Evolutionary conservation across 1,284 basidiomycete species (phyloP).

Genomic region (Wallemia hederae): DNA sequence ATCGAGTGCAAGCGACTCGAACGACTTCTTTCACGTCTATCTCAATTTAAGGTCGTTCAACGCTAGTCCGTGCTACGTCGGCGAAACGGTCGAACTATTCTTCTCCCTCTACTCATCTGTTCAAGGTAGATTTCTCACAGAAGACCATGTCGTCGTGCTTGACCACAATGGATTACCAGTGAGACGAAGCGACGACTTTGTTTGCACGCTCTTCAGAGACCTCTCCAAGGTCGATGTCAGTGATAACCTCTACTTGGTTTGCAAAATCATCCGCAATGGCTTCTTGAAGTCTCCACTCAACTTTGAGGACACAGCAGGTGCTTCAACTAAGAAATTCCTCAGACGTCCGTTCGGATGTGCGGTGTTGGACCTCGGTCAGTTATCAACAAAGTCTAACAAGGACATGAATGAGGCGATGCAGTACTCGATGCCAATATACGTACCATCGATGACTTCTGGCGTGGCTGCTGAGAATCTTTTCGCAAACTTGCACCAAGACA

Average conservation of each 20-base stretch:
- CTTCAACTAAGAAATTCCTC: conserved; percentile 16
- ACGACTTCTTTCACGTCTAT: conserved; percentile 60
- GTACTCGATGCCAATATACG: conserved; percentile 63
- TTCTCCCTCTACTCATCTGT: conserved; percentile 75
- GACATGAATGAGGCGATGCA: conserved; percentile 24
- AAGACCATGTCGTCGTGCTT: conserved; percentile 68
- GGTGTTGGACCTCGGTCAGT: conserved; percentile 51
- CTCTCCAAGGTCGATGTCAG: conserved; percentile 57
- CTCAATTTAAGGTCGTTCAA: conserved; percentile 74
- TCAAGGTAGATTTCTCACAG: conserved; percentile 57
- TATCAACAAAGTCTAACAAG: conserved; percentile 28
- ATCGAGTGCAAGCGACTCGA: conserved; percentile 7
- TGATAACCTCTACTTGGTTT: conserved; percentile 57
- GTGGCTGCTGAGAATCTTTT: conserved; percentile 44
- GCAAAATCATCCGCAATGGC: conserved; percentile 66
- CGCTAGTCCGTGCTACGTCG: conserved; percentile 58
- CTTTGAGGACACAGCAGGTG: neutral
- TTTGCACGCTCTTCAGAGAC: conserved; percentile 67
- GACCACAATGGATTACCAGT: conserved; percentile 72
- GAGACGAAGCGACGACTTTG: conserved; percentile 30
- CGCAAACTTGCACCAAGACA: conserved; percentile 79
- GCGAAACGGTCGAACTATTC: conserved; percentile 72
- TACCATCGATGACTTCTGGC: conserved; percentile 22
- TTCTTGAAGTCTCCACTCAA: conserved; percentile 27
- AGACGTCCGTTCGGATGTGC: conserved; percentile 82